These are phyloP conservation scores for Cladorrhinum samala DNA, from an alignment of 495 filamentous ascomycete species.

Conservation along the genomic window DNA sequence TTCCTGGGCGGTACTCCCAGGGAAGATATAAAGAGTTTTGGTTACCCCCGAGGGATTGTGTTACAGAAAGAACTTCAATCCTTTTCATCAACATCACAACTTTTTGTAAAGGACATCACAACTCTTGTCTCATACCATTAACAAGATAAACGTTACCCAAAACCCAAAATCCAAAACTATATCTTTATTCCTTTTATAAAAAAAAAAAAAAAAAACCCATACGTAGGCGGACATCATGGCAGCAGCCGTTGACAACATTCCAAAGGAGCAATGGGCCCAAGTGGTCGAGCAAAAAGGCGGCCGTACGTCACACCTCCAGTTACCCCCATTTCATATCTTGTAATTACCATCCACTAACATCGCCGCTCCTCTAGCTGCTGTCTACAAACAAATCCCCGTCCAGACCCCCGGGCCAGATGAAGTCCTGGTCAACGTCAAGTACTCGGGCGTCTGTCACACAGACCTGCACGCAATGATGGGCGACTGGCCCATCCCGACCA, in stretches of 20 bases:
- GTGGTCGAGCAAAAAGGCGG: constrained; percentile 74
- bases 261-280: constrained; percentile 78
- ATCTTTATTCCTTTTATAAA: no score
- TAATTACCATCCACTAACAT: constrained; percentile 16
- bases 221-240: not conserved
- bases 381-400: constrained; percentile 80
- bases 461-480: constrained; percentile 80
- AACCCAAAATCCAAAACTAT: not conserved
- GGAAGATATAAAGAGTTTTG: no score
- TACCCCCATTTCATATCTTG: no score
- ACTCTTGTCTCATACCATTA: no score
- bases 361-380: constrained; percentile 43
- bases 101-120: no score
- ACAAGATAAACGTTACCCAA: not conserved
- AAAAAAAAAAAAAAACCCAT: constrained; percentile 22
- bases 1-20: no score
- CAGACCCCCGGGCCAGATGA: constrained; percentile 75
- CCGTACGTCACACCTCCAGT: constrained; percentile 39
- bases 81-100: not conserved
- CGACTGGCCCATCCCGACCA: constrained; percentile 76
- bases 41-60: no score
- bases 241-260: constrained; percentile 41
- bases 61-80: no score
- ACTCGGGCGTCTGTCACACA: constrained; percentile 90
- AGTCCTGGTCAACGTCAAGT: constrained; percentile 87